These are phyloP conservation scores for Tylopilus sp. DNA, from an alignment of 768 basidiomycete species.

Conservation along the genomic window DNA sequence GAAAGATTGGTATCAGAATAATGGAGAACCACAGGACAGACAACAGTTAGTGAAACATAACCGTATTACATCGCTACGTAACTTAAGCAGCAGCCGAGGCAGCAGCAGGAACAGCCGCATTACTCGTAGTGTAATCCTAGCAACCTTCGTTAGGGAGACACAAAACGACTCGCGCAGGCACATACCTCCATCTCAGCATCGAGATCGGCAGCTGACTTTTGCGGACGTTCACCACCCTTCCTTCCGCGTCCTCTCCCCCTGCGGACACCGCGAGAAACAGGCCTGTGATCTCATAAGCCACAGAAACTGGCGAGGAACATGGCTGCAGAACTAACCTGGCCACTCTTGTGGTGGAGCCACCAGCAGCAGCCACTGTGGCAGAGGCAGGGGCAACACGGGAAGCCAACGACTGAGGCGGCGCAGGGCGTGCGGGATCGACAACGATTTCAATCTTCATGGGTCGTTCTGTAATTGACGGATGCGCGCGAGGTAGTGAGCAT, in stretches of 20 bases:
- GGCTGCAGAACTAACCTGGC: conserved; percentile 39
- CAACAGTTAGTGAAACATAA: not conserved
- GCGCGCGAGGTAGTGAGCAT: conserved; percentile 33
- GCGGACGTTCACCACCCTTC: conserved; percentile 54
- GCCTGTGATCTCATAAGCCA: conserved; percentile 21
- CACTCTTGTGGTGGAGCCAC: conserved; percentile 17
- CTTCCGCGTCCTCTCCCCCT: conserved; percentile 43
- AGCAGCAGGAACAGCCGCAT: conserved; percentile 40
- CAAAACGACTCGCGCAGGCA: not conserved
- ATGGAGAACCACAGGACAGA: conserved; percentile 9
- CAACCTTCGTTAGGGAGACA: not conserved
- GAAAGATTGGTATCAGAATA: conserved; percentile 21
- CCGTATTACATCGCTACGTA: not conserved
- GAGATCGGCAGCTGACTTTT: conserved; percentile 84
- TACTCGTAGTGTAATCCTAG: conserved; percentile 69
- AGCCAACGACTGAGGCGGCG: conserved; percentile 59
- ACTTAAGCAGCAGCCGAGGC: conserved; percentile 38
- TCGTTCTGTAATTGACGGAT: conserved; percentile 62
- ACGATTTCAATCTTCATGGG: conserved; percentile 99
- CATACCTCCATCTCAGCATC: conserved; percentile 97
- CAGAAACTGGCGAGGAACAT: not conserved
- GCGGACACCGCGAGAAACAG: conserved; percentile 41
- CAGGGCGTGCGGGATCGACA: conserved; percentile 76
- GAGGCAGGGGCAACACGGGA: conserved; percentile 80
- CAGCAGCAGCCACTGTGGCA: conserved; percentile 26